Conservation (phyloP, 768 basidiomycete genomes). For the Gloeophyllum trabeum region DNA sequence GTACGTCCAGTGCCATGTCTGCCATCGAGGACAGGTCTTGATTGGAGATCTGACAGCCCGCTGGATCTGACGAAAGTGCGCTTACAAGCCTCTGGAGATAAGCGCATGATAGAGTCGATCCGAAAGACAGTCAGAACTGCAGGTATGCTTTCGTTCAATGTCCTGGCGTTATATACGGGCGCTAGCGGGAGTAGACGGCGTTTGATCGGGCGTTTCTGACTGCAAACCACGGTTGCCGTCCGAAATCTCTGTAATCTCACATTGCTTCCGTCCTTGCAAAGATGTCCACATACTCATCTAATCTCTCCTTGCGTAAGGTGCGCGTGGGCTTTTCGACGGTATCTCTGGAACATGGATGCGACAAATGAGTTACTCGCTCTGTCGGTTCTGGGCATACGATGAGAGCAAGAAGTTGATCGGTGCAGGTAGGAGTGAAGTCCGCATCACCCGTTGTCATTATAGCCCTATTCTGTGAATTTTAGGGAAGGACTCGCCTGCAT, state of each 20-base stretch:
- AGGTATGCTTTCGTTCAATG: conserved; percentile 26
- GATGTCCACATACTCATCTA: too few relatives aligned
- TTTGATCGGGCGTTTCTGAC: too few relatives aligned
- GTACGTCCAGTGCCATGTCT: conserved; percentile 29
- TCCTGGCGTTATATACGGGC: neutral
- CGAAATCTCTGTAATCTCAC: too few relatives aligned
- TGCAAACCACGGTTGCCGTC: too few relatives aligned
- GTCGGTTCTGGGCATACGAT: conserved; percentile 91
- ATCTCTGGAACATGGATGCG: conserved; percentile 83
- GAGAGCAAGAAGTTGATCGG: conserved; percentile 80
- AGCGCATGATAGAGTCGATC: conserved; percentile 78
- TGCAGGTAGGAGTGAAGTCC: conserved; percentile 42
- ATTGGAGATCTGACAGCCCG: conserved; percentile 34
- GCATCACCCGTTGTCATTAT: too few relatives aligned
- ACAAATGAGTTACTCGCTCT: conserved; percentile 88
- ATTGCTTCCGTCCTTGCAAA: too few relatives aligned
- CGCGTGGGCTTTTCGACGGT: conserved; percentile 73
- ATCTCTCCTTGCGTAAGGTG: conserved; percentile 21
- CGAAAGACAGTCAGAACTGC: conserved; percentile 75
- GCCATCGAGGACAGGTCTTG: neutral
- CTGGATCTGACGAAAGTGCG: conserved; percentile 88
- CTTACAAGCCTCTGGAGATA: conserved; percentile 86
- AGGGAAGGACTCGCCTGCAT: conserved; percentile 62
- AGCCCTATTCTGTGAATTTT: too few relatives aligned
- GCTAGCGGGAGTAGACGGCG: conserved; percentile 1